Percentiles rank a stretch among this genome's conserved stretches.
Evolutionary conservation across 2,329 filamentous ascomycete species (phyloP).

Genomic region (Rachicladosporium sp.): DNA sequence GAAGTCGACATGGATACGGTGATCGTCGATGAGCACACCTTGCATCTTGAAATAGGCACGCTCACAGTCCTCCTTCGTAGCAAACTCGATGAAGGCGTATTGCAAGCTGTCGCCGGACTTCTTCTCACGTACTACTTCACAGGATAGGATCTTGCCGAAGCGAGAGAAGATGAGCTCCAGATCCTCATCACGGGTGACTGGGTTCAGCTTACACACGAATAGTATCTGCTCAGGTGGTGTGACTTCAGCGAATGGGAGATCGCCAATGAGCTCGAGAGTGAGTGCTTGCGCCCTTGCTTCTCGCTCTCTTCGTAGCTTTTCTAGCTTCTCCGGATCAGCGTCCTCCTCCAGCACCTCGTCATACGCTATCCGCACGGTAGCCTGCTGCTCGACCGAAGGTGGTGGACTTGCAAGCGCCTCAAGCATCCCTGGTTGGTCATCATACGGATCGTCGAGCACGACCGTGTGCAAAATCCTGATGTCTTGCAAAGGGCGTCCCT

Average conservation of each 20-base stretch:
- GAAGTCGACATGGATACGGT: constrained; percentile 96
- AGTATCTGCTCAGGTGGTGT: constrained; percentile 94
- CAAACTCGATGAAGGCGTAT: constrained; percentile 96
- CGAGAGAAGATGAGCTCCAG: constrained; percentile 92
- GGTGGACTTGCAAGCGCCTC: constrained; percentile 70
- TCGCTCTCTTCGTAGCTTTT: constrained; percentile 69
- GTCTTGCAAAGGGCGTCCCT: constrained; percentile 79
- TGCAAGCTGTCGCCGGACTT: constrained; percentile 91
- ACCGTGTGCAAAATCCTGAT: constrained; percentile 91
- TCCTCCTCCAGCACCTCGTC: constrained; percentile 72
- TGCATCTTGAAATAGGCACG: constrained; percentile 99
- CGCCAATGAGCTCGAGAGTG: constrained; percentile 94
- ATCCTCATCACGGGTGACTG: constrained; percentile 88
- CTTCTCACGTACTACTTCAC: constrained; percentile 89
- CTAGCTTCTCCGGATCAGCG: constrained; percentile 66
- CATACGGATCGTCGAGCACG: constrained; percentile 81
- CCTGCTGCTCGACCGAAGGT: constrained; percentile 73
- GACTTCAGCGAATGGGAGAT: constrained; percentile 92
- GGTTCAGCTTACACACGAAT: constrained; percentile 97
- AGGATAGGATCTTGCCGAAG: constrained; percentile 88
- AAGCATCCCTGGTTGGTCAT: constrained; percentile 63
- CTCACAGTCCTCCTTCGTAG: constrained; percentile 85
- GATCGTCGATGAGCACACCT: constrained; percentile 88
- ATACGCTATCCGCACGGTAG: constrained; percentile 82
- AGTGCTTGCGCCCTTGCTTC: constrained; percentile 89